Conservation (phyloP, 2,329 filamentous ascomycete genomes). For the Cladophialophora bantiana region DNA sequence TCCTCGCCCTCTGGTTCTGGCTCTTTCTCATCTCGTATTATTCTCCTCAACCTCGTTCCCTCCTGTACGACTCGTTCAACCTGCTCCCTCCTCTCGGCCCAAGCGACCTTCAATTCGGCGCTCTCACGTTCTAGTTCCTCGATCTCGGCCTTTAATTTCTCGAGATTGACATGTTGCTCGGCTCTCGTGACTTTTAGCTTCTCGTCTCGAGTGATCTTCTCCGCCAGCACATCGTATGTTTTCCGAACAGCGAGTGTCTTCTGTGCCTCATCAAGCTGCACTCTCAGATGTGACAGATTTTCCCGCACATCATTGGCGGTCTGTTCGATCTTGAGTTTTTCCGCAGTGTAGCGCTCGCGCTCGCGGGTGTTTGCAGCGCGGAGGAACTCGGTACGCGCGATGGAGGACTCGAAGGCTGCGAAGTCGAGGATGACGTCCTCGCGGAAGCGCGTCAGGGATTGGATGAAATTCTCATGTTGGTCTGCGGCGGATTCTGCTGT, state of each 20-base stretch:
- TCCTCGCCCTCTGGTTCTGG: conserved; percentile 73
- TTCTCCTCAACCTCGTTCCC: conserved; percentile 80
- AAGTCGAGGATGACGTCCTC: conserved; percentile 90
- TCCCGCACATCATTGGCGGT: conserved; percentile 80
- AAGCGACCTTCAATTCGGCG: conserved; percentile 78
- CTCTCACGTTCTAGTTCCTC: conserved; percentile 85
- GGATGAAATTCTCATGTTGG: conserved; percentile 38
- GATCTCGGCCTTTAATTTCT: conserved; percentile 87
- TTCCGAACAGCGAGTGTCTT: conserved; percentile 79
- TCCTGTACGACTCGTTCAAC: conserved; percentile 90
- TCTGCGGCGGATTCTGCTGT: conserved; percentile 51
- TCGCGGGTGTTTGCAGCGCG: conserved; percentile 82
- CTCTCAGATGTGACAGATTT: conserved; percentile 73
- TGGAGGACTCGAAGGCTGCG: conserved; percentile 78
- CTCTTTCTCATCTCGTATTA: conserved; percentile 88
- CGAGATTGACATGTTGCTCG: conserved; percentile 78
- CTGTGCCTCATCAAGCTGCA: conserved; percentile 78
- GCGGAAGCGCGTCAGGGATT: conserved; percentile 71
- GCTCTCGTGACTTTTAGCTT: conserved; percentile 77
- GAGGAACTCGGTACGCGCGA: conserved; percentile 87
- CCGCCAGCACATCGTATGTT: conserved; percentile 84
- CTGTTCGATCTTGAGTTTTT: conserved; percentile 78
- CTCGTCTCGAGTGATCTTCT: conserved; percentile 82
- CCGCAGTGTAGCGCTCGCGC: conserved; percentile 79
- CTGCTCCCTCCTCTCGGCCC: conserved; percentile 83